Conservation (phyloP, 176 grass and related monocot species). For the Metroxylon sagu region DNA sequence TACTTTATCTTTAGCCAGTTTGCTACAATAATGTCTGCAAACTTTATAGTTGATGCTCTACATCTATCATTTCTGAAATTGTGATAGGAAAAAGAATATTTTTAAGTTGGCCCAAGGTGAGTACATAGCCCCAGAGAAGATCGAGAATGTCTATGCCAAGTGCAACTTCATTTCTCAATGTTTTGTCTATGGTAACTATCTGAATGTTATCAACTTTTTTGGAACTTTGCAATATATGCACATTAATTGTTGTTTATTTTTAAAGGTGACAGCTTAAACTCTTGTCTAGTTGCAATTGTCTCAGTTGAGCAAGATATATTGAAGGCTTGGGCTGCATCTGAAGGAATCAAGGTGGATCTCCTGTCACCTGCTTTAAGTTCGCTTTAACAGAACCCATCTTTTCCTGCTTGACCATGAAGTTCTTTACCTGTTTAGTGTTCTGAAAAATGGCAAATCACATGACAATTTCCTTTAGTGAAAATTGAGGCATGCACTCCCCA, state of each 20-base stretch:
- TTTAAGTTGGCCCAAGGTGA: slow-evolving; percentile 98
- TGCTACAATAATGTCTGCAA: not conserved
- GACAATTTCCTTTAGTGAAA: too few species aligned
- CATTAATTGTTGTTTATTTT: slow-evolving; percentile 14
- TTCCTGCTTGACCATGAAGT: too few species aligned
- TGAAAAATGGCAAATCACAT: too few species aligned
- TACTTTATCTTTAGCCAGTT: too few species aligned
- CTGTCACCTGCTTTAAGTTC: not conserved
- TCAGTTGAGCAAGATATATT: slow-evolving; percentile 70
- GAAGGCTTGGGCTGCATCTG: slow-evolving; percentile 74
- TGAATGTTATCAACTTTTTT: not conserved
- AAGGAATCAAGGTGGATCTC: slow-evolving; percentile 69
- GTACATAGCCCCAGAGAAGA: slow-evolving; percentile 96
- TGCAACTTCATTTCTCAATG: slow-evolving; percentile 94
- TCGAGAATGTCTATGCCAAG: slow-evolving; percentile 89
- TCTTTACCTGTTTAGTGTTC: too few species aligned
- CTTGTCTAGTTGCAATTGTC: slow-evolving; percentile 63
- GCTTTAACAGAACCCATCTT: too few species aligned
- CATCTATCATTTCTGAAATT: slow-evolving; percentile 1
- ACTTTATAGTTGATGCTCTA: not conserved
- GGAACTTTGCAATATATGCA: slow-evolving; percentile 3
- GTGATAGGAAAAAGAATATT: slow-evolving; percentile 94
- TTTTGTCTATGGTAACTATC: slow-evolving; percentile 80
- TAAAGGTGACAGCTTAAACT: slow-evolving; percentile 95
- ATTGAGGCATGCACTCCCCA: too few species aligned